Conservation (phyloP, 257 asterid genomes). For the Thymus quinquecostatus region DNA sequence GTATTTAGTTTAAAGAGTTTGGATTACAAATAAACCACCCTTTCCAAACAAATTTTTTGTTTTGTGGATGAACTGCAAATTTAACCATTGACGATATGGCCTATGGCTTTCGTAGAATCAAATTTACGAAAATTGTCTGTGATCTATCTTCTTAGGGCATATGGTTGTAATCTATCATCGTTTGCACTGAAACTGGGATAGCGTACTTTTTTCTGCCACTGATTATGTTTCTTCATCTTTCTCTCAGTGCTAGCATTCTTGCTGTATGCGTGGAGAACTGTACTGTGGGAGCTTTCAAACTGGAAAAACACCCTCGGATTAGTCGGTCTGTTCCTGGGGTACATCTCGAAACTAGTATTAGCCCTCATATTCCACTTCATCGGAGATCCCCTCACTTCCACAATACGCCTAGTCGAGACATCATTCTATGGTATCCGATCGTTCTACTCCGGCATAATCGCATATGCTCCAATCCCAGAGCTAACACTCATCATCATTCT, state of each 20-base stretch:
- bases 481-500: constrained; percentile 65
- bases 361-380: constrained; percentile 60
- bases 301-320: constrained; percentile 54
- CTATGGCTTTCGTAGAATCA: not conserved
- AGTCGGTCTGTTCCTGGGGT: constrained; percentile 43
- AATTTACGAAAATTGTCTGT: not conserved
- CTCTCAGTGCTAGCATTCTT: constrained; percentile 62
- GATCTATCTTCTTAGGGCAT: not conserved
- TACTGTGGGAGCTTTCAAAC: constrained; percentile 84
- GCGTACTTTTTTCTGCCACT: not conserved
- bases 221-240: not conserved
- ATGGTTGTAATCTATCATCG: not conserved
- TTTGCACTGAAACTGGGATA: not conserved
- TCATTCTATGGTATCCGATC: constrained; percentile 60
- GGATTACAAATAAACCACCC: not conserved
- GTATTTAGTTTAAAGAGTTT: not conserved
- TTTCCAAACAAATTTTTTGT: not conserved
- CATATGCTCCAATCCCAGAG: constrained; percentile 81
- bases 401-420: constrained; percentile 58
- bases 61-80: not conserved
- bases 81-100: not conserved
- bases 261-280: constrained; percentile 84
- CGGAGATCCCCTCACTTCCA: constrained; percentile 67
- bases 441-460: constrained; percentile 72
- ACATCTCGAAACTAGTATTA: constrained; percentile 54